Conservation (phyloP, 2,329 filamentous ascomycete species). For the Fusarium goolgardi region DNA sequence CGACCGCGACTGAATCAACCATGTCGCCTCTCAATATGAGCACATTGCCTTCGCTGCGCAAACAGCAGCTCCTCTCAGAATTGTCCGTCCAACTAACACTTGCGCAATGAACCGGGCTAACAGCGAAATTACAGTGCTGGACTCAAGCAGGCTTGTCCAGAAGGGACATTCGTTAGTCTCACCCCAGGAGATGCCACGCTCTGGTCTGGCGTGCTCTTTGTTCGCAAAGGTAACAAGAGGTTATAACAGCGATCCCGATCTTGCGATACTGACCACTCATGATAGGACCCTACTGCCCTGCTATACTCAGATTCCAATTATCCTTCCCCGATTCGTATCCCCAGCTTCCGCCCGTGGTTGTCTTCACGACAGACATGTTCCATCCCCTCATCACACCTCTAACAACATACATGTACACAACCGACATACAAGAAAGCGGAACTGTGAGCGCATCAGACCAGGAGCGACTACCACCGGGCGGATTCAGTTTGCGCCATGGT, state of each 20-base stretch:
- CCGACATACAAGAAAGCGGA: conserved; percentile 77
- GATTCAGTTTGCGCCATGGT: conserved; percentile 89
- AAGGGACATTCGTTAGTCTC: conserved; percentile 87
- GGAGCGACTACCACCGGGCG: conserved; percentile 85
- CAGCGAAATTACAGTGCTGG: conserved; percentile 68
- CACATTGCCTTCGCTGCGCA: conserved; percentile 68
- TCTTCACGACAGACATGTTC: conserved; percentile 92
- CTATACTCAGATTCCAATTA: conserved; percentile 89
- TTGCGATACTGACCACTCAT: background rate
- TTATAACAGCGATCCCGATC: background rate
- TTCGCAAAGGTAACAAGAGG: conserved; percentile 80
- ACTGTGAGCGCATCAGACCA: conserved; percentile 87
- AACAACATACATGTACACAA: conserved; percentile 94
- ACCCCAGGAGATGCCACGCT: conserved; percentile 82
- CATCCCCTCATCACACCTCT: conserved; percentile 92
- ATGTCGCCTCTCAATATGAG: conserved; percentile 61
- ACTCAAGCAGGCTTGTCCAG: conserved; percentile 83
- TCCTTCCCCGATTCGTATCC: conserved; percentile 87
- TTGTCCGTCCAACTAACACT: conserved; percentile 68
- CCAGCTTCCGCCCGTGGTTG: conserved; percentile 81
- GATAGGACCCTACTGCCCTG: conserved; percentile 86
- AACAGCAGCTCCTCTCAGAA: conserved; percentile 82
- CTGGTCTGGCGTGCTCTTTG: conserved; percentile 93
- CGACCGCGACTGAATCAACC: background rate
- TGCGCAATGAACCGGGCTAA: conserved; percentile 37